phyloP scores from a whole-genome alignment of 225 moss, liverwort and hornwort species.

The Climacium dendroides region DNA sequence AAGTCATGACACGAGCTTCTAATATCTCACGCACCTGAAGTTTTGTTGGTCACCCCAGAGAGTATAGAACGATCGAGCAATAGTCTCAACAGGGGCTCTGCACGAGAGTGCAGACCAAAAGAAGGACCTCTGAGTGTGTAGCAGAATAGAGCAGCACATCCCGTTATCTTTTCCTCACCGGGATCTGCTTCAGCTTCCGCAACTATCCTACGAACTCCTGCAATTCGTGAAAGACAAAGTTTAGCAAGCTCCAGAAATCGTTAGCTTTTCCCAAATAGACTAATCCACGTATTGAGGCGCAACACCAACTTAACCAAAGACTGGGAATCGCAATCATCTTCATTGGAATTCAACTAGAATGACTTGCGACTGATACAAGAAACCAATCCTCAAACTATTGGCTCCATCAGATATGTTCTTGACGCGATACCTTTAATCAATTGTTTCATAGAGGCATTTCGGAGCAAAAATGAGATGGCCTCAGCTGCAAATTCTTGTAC shows the following conservation, averaged over 20 bases:
- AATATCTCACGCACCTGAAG: constrained; percentile 25
- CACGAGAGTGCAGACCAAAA: constrained; percentile 80
- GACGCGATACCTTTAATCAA: constrained; percentile 61
- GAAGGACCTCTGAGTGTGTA: constrained; percentile 81
- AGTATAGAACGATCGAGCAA: constrained; percentile 74
- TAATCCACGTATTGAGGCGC: neutral
- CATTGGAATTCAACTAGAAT: neutral
- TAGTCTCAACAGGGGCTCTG: constrained; percentile 62
- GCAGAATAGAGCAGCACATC: constrained; percentile 66
- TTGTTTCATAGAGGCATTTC: constrained; percentile 78
- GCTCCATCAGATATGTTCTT: neutral
- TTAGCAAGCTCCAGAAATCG: neutral
- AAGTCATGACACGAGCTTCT: neutral
- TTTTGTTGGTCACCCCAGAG: constrained; percentile 47
- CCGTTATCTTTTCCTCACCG: constrained; percentile 36
- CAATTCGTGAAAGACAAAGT: neutral
- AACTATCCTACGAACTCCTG: constrained; percentile 72
- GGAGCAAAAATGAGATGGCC: constrained; percentile 79
- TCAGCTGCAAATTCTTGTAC: constrained; percentile 95
- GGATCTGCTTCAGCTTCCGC: constrained; percentile 71
- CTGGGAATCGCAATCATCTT: neutral
- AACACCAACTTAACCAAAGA: neutral
- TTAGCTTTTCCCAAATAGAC: neutral
- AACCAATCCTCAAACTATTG: neutral
- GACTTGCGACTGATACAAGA: neutral